Conservation (phyloP, 2,329 filamentous ascomycete species). For the Colletotrichum eremochloae region DNA sequence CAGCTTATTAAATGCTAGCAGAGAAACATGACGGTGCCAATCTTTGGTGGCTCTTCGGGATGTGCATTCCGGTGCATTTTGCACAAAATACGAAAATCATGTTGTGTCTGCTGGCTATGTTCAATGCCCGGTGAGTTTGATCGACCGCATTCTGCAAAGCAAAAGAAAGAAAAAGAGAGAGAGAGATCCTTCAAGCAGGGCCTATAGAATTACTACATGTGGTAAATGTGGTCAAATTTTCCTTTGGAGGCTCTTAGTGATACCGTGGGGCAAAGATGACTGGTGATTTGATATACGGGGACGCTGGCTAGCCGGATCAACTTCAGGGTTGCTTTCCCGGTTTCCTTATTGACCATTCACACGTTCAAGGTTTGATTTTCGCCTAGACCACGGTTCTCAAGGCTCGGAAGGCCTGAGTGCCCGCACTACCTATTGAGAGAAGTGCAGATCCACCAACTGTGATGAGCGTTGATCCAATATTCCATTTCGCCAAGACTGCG, state of each 20-base stretch:
- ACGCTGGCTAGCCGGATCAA: background rate
- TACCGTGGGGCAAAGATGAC: background rate
- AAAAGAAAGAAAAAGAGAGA: too few species aligned
- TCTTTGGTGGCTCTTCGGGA: background rate
- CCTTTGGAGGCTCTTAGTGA: too few species aligned
- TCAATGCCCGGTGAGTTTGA: background rate
- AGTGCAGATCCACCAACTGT: constrained; percentile 14
- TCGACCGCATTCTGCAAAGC: background rate
- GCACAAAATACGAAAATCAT: background rate
- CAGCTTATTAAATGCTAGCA: too few species aligned
- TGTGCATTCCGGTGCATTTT: background rate
- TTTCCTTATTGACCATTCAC: background rate
- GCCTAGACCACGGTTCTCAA: background rate
- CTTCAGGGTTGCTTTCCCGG: background rate
- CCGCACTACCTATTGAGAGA: background rate
- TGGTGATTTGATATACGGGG: background rate
- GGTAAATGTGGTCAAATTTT: too few species aligned
- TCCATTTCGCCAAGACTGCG: constrained; percentile 13
- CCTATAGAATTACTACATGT: too few species aligned
- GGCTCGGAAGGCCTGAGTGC: background rate
- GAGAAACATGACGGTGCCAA: background rate
- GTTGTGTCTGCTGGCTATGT: background rate
- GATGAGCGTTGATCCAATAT: background rate
- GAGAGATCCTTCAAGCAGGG: too few species aligned
- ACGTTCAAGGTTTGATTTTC: background rate